Conservation (phyloP, 2,329 filamentous ascomycete species). For the Ciborinia camelliae region DNA sequence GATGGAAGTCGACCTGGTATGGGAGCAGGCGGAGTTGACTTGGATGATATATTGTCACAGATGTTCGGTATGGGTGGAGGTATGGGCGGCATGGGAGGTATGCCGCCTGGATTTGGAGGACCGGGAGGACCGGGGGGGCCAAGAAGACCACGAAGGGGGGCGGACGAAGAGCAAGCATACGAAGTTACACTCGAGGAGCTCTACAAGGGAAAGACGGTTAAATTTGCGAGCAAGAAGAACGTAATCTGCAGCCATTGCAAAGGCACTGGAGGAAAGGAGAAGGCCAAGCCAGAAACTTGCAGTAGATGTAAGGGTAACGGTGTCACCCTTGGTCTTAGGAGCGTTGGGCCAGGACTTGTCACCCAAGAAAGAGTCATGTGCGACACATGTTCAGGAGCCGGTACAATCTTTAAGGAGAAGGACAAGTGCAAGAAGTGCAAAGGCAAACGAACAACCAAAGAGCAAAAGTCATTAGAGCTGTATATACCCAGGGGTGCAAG, state of each 20-base stretch:
- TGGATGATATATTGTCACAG: constrained; percentile 88
- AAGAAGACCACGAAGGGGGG: constrained; percentile 65
- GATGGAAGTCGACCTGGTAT: constrained; percentile 66
- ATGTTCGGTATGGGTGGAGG: constrained; percentile 74
- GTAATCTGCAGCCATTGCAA: constrained; percentile 84
- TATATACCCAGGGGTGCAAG: constrained; percentile 87
- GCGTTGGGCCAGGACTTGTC: constrained; percentile 82
- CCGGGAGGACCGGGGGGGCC: constrained; percentile 43
- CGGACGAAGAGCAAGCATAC: constrained; percentile 86
- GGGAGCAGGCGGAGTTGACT: constrained; percentile 67
- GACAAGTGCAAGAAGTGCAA: constrained; percentile 99
- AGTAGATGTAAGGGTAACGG: constrained; percentile 81
- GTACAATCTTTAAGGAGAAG: constrained; percentile 88
- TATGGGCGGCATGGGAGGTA: constrained; percentile 42
- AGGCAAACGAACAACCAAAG: constrained; percentile 78
- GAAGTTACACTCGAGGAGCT: constrained; percentile 89
- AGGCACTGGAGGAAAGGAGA: constrained; percentile 86
- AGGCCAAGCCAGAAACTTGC: constrained; percentile 79
- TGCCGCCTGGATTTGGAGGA: constrained; percentile 36
- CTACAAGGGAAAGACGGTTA: constrained; percentile 98
- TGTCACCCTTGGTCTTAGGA: constrained; percentile 70
- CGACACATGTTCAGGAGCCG: constrained; percentile 79
- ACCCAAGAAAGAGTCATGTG: constrained; percentile 78
- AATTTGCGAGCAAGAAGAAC: constrained; percentile 94
- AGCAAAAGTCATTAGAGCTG: constrained; percentile 92